Percentiles rank a stretch among this genome's conserved stretches.
phyloP scores from a whole-genome alignment of 768 basidiomycete species.

The Mycena galopus region DNA sequence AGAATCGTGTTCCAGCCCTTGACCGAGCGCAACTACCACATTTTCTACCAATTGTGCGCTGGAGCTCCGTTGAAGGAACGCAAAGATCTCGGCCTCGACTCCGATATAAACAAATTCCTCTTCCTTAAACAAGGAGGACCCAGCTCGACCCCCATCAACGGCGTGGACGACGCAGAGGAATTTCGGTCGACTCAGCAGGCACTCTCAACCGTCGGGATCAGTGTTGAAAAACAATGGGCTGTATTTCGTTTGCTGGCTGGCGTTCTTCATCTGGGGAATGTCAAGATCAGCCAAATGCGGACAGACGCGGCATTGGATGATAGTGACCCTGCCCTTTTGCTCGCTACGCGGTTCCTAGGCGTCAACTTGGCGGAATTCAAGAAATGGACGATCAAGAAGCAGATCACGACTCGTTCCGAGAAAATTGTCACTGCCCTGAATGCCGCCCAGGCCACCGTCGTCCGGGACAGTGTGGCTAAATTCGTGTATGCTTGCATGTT shows the following conservation, averaged over 20 bases:
- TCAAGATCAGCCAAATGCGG: constrained; percentile 86
- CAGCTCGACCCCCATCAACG: constrained; percentile 85
- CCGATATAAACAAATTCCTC: constrained; percentile 87
- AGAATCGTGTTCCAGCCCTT: constrained; percentile 97
- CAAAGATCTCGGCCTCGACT: constrained; percentile 92
- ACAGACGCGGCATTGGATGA: constrained; percentile 90
- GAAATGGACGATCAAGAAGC: constrained; percentile 99
- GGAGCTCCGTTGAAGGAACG: constrained; percentile 96
- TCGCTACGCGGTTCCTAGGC: constrained; percentile 92
- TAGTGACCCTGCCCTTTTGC: constrained; percentile 80
- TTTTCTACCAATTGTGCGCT: constrained; percentile 99
- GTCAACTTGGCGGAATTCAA: constrained; percentile 94
- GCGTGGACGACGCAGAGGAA: constrained; percentile 97
- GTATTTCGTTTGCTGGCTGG: constrained; percentile 95
- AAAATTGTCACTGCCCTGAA: constrained; percentile 93
- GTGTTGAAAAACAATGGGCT: constrained; percentile 98
- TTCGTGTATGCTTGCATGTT: constrained; percentile 99
- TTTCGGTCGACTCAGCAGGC: constrained; percentile 95
- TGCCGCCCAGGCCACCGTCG: constrained; percentile 91
- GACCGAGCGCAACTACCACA: constrained; percentile 98
- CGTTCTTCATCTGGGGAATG: constrained; percentile 97
- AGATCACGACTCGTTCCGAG: constrained; percentile 93
- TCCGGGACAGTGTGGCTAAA: constrained; percentile 96
- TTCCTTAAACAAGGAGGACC: constrained; percentile 96
- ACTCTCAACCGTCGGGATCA: constrained; percentile 96